Evolutionary conservation across 2,329 filamentous ascomycete species (phyloP), one percentile per base, ranked within the genome.

Genomic region (Raffaelea ambrosiae): DNA sequence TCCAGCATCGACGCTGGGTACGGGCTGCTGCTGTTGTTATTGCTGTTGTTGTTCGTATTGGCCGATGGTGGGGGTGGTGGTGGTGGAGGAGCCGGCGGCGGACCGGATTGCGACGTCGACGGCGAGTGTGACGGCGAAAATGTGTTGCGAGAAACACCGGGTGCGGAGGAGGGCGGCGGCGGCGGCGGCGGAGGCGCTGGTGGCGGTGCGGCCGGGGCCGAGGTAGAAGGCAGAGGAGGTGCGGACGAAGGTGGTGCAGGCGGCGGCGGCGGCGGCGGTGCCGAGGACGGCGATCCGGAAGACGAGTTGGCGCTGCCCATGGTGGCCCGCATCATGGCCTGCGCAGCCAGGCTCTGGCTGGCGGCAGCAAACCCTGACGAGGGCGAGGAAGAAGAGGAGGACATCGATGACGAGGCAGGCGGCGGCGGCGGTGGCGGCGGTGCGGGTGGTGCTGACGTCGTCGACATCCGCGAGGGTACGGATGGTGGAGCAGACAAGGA

Each of bases 1-100:
- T 29, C 26, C 26, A 29, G 26, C 26, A 29, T 29, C 7, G 26
- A 29, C 7, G 26, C 13, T 7, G 26, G 26, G 26, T 7, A 29
- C 26, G 26, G 26, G 13, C 26, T 20, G 39, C 16, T 19, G 41
- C 22, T 14, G 41, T 23, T 47, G 23, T n/a, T n/a, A n/a, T 45
- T 35, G 46, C 63, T 21, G 72, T 65, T 59, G 52, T 69, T 66
- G 52, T 64, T 59, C 29, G 72, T 62, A 33, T 59, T 57, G 49
- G 63, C 53, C 53, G 29, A 16, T 35, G 65, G 63, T 43, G 67
- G 66, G 3, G 51, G 49, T 11, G 52, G 48, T 11, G 52, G 50
- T 9, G 46, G 48, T 36, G 68, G 65, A 44, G 69, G 63, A 26
- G 68, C 64, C n/a, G 35, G 8, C 31, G 21, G 19, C 40, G 44